Conservation (phyloP, 306 rosid species). For the Trifolium subterraneum region DNA sequence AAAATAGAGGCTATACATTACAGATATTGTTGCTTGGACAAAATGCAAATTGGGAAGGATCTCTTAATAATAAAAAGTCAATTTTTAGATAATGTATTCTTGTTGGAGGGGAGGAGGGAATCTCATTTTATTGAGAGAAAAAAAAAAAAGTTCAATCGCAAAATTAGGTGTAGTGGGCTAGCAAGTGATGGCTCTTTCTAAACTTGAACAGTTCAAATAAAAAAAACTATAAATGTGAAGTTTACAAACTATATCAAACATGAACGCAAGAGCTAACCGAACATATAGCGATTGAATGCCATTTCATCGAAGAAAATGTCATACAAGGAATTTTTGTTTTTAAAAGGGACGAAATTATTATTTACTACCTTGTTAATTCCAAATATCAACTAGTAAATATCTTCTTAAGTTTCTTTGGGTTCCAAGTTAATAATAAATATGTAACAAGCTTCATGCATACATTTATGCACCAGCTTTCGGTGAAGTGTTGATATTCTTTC, state of each 20-base stretch:
- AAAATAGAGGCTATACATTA: background rate
- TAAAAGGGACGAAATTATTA: background rate
- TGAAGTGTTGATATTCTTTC: background rate
- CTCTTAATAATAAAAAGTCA: background rate
- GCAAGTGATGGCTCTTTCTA: background rate
- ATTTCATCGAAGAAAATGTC: background rate
- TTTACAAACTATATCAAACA: background rate
- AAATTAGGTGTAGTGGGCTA: background rate
- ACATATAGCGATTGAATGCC: background rate
- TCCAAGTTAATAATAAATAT: background rate
- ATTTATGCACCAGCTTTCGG: background rate
- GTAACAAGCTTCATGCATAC: background rate
- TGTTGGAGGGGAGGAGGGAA: background rate
- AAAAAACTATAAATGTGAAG: background rate
- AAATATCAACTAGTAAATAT: background rate
- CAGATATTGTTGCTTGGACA: background rate
- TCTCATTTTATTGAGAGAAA: background rate
- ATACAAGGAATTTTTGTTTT: background rate
- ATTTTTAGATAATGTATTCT: background rate
- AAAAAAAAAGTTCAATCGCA: too few relatives aligned
- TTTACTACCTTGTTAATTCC: background rate
- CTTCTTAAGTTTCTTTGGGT: background rate
- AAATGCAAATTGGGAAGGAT: background rate
- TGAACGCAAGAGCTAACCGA: background rate
- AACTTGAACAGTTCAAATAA: conserved; percentile 5